Base-by-base conservation (phyloP, 495 filamentous ascomycete genomes). In the Podospora pseudopauciseta region DNA sequence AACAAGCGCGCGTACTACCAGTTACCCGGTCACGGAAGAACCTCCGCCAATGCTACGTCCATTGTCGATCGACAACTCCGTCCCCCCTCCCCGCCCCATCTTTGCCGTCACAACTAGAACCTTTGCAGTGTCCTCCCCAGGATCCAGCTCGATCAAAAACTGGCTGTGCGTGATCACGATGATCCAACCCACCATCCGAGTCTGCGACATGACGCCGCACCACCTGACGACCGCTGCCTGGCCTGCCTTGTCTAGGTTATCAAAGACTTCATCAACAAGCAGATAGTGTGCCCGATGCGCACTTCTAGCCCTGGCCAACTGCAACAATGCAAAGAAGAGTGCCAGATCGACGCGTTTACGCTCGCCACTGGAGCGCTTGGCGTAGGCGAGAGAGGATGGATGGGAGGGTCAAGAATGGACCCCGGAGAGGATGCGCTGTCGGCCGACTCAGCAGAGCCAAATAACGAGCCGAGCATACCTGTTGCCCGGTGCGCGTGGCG, bases 301-400 rank as follows among this genome's bases (percentile, higher is more conserved):
- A 30, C 74, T 72, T 9, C 71, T 64, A 0, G 75, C 71, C 66
- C 72, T 67, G 13, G 65, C 57, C 27, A 78, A 71, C 67, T 75
- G 72, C 63, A 78, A 68, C 11, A 79, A 64, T 1, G 76, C 76
- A 49, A 78, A 78, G 68, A 76, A 77, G 11, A 79, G 71, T 53
- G 77, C 77, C 3, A 79, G 70, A 60, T 79, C 76, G 19, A 76
- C 71, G 28, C 77, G 77, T 60, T 79, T 79, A 2, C 77, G 72
- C 68, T 79, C 76, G 54, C 77, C 77, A 23, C 72, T 70, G 49
- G 76, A 78, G 7, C 72, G 73, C 67, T 79, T 79, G 18, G 67
- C 70, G 62, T 77, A 77, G 18, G 68, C 67, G n/a, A 77, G 65
- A 18, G 70, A 63, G 1, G 69, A 60, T 62, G 1, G 69, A 60